phyloP scores from a whole-genome alignment of 73 alveolate species.

The Paramecium sonneborni region DNA sequence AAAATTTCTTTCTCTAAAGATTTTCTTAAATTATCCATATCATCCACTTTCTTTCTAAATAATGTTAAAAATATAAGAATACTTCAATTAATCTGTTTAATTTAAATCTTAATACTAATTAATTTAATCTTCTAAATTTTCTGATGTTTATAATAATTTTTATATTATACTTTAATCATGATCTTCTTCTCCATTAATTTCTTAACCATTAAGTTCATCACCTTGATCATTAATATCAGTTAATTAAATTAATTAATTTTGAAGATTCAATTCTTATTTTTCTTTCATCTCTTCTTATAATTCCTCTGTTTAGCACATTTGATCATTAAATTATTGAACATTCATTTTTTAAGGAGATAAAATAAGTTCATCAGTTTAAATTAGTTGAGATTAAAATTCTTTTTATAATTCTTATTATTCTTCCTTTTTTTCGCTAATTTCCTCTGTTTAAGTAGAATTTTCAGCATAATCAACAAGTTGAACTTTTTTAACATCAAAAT shows the following conservation, averaged over 20 bases:
- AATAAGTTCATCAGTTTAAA: background rate
- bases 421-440: background rate
- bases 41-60: slow-evolving; percentile 14
- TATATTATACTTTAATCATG: background rate
- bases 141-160: background rate
- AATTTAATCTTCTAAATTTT: background rate
- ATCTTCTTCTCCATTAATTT: background rate
- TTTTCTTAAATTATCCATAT: background rate
- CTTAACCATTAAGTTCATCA: background rate
- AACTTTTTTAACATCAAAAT: background rate
- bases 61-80: background rate
- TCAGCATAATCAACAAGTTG: background rate
- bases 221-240: background rate
- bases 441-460: background rate
- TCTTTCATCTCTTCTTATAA: background rate
- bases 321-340: background rate
- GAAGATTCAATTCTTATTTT: too few species aligned
- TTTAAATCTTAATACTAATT: background rate
- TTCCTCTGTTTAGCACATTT: background rate
- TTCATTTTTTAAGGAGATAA: background rate
- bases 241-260: too few species aligned
- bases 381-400: background rate
- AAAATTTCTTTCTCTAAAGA: background rate
- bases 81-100: background rate
- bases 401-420: background rate